Evolutionary conservation across 2,329 filamentous ascomycete genomes (phyloP).

Genomic region (Clonostachys rosea): DNA sequence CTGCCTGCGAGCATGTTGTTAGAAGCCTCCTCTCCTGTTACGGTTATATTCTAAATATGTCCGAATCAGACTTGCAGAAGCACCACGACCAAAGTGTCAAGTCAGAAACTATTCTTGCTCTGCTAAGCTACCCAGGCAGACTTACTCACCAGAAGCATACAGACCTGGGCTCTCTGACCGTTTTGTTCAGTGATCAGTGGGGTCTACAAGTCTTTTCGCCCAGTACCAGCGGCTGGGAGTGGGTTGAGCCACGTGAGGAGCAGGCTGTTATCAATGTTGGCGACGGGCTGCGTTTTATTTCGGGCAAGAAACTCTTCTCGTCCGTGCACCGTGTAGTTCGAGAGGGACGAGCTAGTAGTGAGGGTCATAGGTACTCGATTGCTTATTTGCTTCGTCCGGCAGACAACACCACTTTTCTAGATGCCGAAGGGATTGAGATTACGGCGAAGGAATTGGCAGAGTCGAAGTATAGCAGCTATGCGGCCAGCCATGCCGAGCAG

Average conservation of each 20-base stretch:
- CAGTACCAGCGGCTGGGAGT: slow-evolving; percentile 5
- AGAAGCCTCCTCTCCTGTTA: not conserved
- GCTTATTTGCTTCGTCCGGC: slow-evolving; percentile 54
- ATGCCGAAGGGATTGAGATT: slow-evolving; percentile 46
- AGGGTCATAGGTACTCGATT: slow-evolving; percentile 52
- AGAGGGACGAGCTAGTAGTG: too few species aligned
- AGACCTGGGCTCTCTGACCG: slow-evolving; percentile 49
- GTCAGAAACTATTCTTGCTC: too few species aligned
- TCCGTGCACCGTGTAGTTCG: slow-evolving; percentile 47
- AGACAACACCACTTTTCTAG: slow-evolving; percentile 49
- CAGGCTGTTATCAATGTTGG: slow-evolving; percentile 57
- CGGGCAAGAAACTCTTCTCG: slow-evolving; percentile 46
- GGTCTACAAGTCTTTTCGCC: slow-evolving; percentile 52
- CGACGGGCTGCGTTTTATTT: slow-evolving; percentile 52
- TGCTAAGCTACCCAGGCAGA: not conserved
- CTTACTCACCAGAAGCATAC: slow-evolving; percentile 48
- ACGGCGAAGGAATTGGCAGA: slow-evolving; percentile 15
- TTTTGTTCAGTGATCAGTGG: slow-evolving; percentile 52
- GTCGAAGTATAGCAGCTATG: not conserved
- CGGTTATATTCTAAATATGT: too few species aligned
- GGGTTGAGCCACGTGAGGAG: slow-evolving; percentile 24
- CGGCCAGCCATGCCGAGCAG: not conserved
- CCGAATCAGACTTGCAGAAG: not conserved
- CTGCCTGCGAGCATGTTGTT: not conserved
- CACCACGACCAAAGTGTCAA: not conserved